phyloP scores from a whole-genome alignment of 192 early-diverging fungal genomes.

The Mortierella hygrophila region DNA sequence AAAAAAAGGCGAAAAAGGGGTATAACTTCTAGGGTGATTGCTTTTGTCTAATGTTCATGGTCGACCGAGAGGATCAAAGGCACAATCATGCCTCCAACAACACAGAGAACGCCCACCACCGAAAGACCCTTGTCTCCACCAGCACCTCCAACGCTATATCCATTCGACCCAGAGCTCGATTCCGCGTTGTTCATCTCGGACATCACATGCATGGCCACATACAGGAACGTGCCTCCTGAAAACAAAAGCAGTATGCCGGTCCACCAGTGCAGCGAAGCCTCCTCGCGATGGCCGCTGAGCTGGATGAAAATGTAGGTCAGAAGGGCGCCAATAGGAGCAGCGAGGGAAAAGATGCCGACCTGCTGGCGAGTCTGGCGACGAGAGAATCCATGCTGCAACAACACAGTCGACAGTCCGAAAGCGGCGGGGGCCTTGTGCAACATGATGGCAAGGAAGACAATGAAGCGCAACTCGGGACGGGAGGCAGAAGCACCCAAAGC shows the following conservation, averaged over 20 bases:
- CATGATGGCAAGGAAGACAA: conserved; percentile 96
- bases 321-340: conserved; percentile 89
- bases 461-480: conserved; percentile 69
- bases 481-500: conserved; percentile 91
- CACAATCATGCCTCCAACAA: conserved; percentile 53
- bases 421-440: conserved; percentile 97
- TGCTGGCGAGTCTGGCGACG: conserved; percentile 77
- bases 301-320: conserved; percentile 62
- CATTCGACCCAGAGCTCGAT: conserved; percentile 13
- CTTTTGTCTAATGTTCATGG: conserved; percentile 41
- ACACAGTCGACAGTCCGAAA: conserved; percentile 90
- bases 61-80: conserved; percentile 52
- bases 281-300: conserved; percentile 52
- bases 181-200: conserved; percentile 62
- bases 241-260: conserved; percentile 89
- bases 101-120: conserved; percentile 42
- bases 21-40: neutral
- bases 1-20: neutral
- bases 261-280: conserved; percentile 71
- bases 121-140: conserved; percentile 44
- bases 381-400: conserved; percentile 81
- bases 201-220: conserved; percentile 88
- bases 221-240: conserved; percentile 91
- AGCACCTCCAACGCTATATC: conserved; percentile 42
- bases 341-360: conserved; percentile 82